Evolutionary conservation across 2,329 filamentous ascomycete species (phyloP).

Genomic region (Xylaria arbuscula): DNA sequence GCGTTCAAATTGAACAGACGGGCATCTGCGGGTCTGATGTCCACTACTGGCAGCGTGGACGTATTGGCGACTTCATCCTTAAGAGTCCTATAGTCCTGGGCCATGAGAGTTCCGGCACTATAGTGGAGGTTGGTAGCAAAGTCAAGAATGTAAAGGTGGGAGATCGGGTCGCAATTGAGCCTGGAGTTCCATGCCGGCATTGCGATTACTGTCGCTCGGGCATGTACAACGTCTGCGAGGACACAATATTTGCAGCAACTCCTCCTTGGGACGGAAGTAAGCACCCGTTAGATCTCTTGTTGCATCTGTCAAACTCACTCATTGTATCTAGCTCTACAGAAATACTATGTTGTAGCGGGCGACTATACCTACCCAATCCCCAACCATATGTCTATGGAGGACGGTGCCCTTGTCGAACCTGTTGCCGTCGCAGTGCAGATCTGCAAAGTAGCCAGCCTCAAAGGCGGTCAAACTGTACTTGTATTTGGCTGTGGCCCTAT

Average conservation of each 20-base stretch:
- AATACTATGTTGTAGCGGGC: constrained; percentile 59
- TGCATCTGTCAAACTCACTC: background rate
- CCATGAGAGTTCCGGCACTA: constrained; percentile 57
- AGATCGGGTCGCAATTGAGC: constrained; percentile 61
- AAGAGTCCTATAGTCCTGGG: constrained; percentile 60
- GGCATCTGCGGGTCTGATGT: constrained; percentile 58
- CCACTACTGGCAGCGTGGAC: constrained; percentile 56
- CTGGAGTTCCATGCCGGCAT: constrained; percentile 57
- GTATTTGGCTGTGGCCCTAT: constrained; percentile 64
- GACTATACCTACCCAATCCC: constrained; percentile 62
- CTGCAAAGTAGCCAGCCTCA: constrained; percentile 55
- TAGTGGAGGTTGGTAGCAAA: constrained; percentile 55
- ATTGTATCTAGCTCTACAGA: constrained; percentile 51
- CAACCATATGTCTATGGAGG: constrained; percentile 58
- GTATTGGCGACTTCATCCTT: constrained; percentile 59
- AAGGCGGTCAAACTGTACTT: constrained; percentile 56
- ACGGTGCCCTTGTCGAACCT: constrained; percentile 65
- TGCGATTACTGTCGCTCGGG: constrained; percentile 56
- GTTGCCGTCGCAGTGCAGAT: constrained; percentile 63
- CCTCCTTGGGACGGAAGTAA: constrained; percentile 60
- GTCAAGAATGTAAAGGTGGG: constrained; percentile 58
- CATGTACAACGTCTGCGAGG: constrained; percentile 55
- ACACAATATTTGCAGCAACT: constrained; percentile 62
- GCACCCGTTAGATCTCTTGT: background rate
- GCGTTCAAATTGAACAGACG: constrained; percentile 58